Evolutionary conservation across 1,139 yeast species (phyloP).

Genomic region (Eremothecium sinecaudum): DNA sequence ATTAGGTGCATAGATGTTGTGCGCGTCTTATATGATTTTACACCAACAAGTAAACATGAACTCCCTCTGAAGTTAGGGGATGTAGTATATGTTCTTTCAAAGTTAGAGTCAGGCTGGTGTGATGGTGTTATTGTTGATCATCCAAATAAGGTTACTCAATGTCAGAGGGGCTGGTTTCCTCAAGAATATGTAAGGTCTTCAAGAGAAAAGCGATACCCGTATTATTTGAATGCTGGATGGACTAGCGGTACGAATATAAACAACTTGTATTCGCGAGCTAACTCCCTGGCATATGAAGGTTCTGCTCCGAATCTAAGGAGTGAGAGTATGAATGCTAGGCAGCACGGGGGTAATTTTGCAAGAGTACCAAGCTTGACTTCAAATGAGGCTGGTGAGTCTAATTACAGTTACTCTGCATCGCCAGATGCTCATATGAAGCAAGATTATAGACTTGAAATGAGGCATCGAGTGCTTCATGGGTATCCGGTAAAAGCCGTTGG

Average conservation of each 20-base stretch:
- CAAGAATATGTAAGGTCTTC: conserved; percentile 36
- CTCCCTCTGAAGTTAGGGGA: conserved; percentile 26
- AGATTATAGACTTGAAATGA: conserved; percentile 11
- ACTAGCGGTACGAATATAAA: too few species aligned
- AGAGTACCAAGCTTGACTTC: conserved; percentile 1
- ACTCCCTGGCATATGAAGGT: conserved; percentile 4
- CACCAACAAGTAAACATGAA: conserved; percentile 13
- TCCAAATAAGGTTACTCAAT: conserved; percentile 18
- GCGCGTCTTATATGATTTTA: conserved; percentile 22
- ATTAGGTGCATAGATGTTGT: conserved; percentile 21
- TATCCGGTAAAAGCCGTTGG: conserved; percentile 3
- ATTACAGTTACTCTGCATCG: background rate
- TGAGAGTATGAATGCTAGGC: conserved; percentile 1
- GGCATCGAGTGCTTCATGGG: conserved; percentile 1
- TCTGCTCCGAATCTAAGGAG: conserved; percentile 3
- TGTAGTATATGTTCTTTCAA: conserved; percentile 34
- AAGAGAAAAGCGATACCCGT: conserved; percentile 9
- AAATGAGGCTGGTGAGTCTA: conserved; percentile 6
- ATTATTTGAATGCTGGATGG: background rate
- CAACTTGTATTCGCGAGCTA: conserved; percentile 5
- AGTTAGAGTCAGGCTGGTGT: conserved; percentile 64
- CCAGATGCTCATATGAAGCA: conserved; percentile 10
- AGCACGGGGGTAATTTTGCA: too few species aligned
- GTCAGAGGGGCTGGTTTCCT: conserved; percentile 70
- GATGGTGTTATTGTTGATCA: conserved; percentile 46